Percentiles rank a stretch among this genome's conserved stretches.
phyloP scores from a whole-genome alignment of 2,329 filamentous ascomycete species.

The Aspergillaceae sp. region DNA sequence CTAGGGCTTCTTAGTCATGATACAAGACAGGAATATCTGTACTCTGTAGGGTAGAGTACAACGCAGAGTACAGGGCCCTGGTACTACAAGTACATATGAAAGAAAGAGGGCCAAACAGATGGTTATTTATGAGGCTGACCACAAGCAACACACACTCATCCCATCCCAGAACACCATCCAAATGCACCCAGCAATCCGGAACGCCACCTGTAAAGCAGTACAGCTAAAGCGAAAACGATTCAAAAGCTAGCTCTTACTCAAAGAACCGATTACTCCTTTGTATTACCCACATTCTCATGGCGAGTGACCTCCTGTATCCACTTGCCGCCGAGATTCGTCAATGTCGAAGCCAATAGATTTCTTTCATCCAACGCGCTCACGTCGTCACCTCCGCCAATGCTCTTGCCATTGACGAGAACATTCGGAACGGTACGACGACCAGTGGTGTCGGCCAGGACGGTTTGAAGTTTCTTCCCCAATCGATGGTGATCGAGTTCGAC shows the following conservation, averaged over 20 bases:
- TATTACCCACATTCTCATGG: slow-evolving; percentile 7
- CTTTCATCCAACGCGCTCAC: slow-evolving; percentile 61
- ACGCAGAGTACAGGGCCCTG: background rate
- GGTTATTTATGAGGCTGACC: too few relatives aligned
- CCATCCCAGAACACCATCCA: too few relatives aligned
- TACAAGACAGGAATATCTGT: background rate
- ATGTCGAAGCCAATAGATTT: slow-evolving; percentile 60
- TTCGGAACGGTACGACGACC: slow-evolving; percentile 85
- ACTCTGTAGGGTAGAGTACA: background rate
- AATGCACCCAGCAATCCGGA: too few relatives aligned
- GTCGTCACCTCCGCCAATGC: slow-evolving; percentile 85
- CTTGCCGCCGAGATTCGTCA: slow-evolving; percentile 66
- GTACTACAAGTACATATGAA: too few relatives aligned
- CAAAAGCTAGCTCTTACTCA: slow-evolving; percentile 1
- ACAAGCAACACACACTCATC: too few relatives aligned
- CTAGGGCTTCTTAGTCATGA: slow-evolving; percentile 18
- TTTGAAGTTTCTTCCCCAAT: slow-evolving; percentile 65
- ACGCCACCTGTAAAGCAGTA: background rate
- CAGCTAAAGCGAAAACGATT: background rate
- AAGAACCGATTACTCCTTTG: slow-evolving; percentile 3
- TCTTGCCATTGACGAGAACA: slow-evolving; percentile 75
- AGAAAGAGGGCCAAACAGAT: too few relatives aligned
- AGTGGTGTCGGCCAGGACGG: slow-evolving; percentile 61
- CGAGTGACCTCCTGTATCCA: slow-evolving; percentile 40
- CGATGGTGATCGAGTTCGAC: slow-evolving; percentile 83